These are phyloP conservation scores for Tricholoma sp. DNA, from an alignment of 768 basidiomycete species.

Conservation along the genomic window DNA sequence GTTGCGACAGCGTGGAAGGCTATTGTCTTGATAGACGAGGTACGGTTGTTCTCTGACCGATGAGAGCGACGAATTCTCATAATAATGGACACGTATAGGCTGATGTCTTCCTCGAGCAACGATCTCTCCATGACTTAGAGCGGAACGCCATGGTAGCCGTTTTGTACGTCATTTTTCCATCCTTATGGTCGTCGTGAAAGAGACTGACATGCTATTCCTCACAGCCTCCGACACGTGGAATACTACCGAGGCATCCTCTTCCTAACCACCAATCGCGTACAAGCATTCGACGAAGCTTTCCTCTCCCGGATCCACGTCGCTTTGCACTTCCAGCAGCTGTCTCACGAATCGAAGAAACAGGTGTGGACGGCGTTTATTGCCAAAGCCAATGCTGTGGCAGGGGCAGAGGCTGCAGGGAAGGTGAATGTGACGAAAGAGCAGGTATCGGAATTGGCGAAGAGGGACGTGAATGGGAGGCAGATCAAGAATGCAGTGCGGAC, in stretches of 20 bases:
- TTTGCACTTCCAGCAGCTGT: slow-evolving; percentile 57
- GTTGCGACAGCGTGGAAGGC: slow-evolving; percentile 59
- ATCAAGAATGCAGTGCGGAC: slow-evolving; percentile 69
- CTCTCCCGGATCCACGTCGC: slow-evolving; percentile 64
- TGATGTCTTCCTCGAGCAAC: slow-evolving; percentile 69
- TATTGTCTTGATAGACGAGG: slow-evolving; percentile 53
- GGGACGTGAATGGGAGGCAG: slow-evolving; percentile 57
- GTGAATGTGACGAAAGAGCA: slow-evolving; percentile 32
- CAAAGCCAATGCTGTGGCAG: slow-evolving; percentile 26
- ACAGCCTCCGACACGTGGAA: slow-evolving; percentile 50
- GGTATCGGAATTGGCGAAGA: slow-evolving; percentile 40
- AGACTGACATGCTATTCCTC: slow-evolving; percentile 17
- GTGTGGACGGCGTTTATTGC: slow-evolving; percentile 61
- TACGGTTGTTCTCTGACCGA: slow-evolving; percentile 1
- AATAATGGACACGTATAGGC: slow-evolving; percentile 30
- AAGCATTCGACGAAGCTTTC: slow-evolving; percentile 65
- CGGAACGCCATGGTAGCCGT: slow-evolving; percentile 73
- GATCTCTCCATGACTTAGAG: slow-evolving; percentile 57
- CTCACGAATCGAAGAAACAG: slow-evolving; percentile 44
- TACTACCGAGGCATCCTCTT: slow-evolving; percentile 55
- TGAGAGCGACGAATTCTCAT: neutral
- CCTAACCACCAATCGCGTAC: slow-evolving; percentile 52
- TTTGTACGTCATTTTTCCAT: slow-evolving; percentile 33
- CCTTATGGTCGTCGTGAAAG: slow-evolving; percentile 13
- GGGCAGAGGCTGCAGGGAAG: slow-evolving; percentile 20